Base-by-base conservation (phyloP, 2,329 filamentous ascomycete genomes). In the Leptosphaerulina australis region DNA sequence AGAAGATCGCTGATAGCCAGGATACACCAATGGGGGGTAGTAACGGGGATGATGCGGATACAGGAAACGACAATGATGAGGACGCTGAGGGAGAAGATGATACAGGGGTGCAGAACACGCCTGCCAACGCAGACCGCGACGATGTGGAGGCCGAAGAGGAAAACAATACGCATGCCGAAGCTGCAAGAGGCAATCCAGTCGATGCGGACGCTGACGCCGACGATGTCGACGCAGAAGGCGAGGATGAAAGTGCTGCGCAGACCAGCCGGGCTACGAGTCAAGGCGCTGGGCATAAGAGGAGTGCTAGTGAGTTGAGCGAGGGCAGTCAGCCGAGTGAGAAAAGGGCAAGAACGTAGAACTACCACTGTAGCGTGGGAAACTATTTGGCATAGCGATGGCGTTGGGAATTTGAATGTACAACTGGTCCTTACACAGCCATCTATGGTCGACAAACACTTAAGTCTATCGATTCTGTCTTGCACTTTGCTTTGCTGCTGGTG, bases 251-350 rank as follows among this genome's bases (percentile, higher is more conserved):
- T 31, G 59, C 59, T 29, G 60, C 60, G 44, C 64, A 69, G 45
- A 59, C 61, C 25, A 67, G 62, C 46, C 56, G 64, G 15, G 69
- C 61, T 3, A 64, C 59, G 7, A 68, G 64, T 40, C 56, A 58
- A 11, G 59, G 64, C 9, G 56, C 51, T 10, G 67, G 68, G 0
- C 86, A 88, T 57, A 95, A 95, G 77, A 83, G 91, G 51, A 94
- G 90, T 68, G 90, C 90, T 1, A 95, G 90, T 70, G 89, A 91
- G 24, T 71, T 95, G 44, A 93, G 89, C 69, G 77, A 79, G 43
- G 62, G 55, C 29, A 74, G 71, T 51, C 59, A 53, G 39, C 55
- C 61, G 55, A 69, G 68, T 45, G 59, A 50, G 21, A 74, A 73
- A 56, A 56, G 71, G 51, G 58, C 48, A 41, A 66, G 63, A 59